Conservation (phyloP, 108 stramenopile genomes). For the Cyclotella sp. region DNA sequence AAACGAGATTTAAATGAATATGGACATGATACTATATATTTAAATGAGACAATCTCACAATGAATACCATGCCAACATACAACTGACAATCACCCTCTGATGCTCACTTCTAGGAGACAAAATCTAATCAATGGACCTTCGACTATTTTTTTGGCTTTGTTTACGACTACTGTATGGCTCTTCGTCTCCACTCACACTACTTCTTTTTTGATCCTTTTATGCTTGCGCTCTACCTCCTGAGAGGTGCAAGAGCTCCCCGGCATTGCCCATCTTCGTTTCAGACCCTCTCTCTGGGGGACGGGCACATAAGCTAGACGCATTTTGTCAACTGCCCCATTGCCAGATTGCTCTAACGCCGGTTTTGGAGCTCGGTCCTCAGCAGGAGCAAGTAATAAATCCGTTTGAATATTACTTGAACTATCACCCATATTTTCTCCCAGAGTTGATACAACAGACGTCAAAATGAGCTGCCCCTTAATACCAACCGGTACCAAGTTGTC, state of each 20-base stretch:
- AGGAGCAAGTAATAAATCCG: conserved; percentile 39
- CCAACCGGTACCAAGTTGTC: conserved; percentile 9
- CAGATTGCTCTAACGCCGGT: conserved; percentile 34
- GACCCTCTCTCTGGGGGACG: conserved; percentile 73
- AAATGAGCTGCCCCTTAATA: conserved; percentile 35
- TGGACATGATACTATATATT: too few relatives aligned
- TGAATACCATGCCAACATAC: too few relatives aligned
- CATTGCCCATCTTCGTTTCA: conserved; percentile 82
- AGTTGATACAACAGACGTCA: conserved; percentile 23
- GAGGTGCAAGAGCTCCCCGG: conserved; percentile 34
- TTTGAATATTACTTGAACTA: conserved; percentile 21
- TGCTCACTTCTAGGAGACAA: too few relatives aligned
- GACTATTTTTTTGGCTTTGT: background rate
- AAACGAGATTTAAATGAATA: too few relatives aligned
- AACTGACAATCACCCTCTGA: too few relatives aligned
- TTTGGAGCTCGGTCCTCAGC: conserved; percentile 50
- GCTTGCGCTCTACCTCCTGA: too few relatives aligned
- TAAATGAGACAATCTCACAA: too few relatives aligned
- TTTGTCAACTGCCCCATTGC: conserved; percentile 39
- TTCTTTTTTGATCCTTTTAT: too few relatives aligned
- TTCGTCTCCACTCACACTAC: too few relatives aligned
- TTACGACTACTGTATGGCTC: background rate
- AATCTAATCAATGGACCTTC: too few relatives aligned
- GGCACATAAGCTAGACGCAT: conserved; percentile 67
- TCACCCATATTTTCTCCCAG: conserved; percentile 34